Evolutionary conservation across 164 flowering plant genomes (phyloP).

Genomic region (Berberis vulgaris): DNA sequence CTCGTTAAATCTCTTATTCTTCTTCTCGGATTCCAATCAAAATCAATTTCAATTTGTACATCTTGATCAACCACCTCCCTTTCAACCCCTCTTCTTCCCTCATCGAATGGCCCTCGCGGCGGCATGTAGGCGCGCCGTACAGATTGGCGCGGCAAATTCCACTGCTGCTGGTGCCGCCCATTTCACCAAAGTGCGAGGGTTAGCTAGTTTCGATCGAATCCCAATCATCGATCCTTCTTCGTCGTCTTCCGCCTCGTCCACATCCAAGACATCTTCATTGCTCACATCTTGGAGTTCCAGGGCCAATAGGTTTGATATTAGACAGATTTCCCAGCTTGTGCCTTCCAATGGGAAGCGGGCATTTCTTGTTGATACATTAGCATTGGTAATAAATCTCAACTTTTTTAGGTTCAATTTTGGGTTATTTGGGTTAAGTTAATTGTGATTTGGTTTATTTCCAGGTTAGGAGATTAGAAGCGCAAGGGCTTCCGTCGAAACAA

Average conservation of each 20-base stretch:
- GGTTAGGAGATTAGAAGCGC: conserved; percentile 69
- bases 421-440: not conserved
- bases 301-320: conserved; percentile 5
- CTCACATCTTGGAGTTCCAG: conserved; percentile 4
- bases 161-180: conserved; percentile 13
- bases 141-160: conserved; percentile 14
- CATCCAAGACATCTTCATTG: not conserved
- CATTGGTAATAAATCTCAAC: conserved; percentile 33
- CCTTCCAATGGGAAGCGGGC: conserved; percentile 46
- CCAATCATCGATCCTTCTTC: not conserved
- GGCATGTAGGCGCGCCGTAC: conserved; percentile 24
- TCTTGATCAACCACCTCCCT: not conserved
- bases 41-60: not conserved
- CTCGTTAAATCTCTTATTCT: not conserved
- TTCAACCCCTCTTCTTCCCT: not conserved
- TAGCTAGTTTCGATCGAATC: too few relatives aligned
- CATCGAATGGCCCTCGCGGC: conserved; percentile 18
- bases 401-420: conserved; percentile 1
- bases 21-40: not conserved
- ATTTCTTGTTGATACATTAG: conserved; percentile 71
- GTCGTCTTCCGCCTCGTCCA: conserved; percentile 1
- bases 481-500: conserved; percentile 69
- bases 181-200: conserved; percentile 11
- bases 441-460: conserved; percentile 11
- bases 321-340: conserved; percentile 45